Percentiles rank a stretch among this genome's conserved stretches.
Evolutionary conservation across 371 early-diverging fungal genomes (phyloP).

Genomic region (Mortierella sp.): DNA sequence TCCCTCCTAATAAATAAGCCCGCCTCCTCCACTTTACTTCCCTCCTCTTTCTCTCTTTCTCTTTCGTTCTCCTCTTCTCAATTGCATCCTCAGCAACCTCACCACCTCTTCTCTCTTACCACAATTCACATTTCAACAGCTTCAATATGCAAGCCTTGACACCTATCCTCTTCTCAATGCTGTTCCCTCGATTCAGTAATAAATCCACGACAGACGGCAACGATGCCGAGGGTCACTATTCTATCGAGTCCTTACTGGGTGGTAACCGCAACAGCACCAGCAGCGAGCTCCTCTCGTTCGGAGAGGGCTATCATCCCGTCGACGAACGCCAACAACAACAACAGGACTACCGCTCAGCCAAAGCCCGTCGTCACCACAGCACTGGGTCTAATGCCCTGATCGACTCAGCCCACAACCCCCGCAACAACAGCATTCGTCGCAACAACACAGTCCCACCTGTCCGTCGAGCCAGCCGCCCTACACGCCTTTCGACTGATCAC

Average conservation of each 20-base stretch:
- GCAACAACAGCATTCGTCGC: constrained; percentile 5
- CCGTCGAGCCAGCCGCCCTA: constrained; percentile 22
- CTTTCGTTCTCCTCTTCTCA: not conserved
- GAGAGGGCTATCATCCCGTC: constrained; percentile 28
- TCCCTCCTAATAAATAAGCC: constrained; percentile 15
- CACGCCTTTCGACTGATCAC: constrained; percentile 36
- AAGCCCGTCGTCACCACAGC: constrained; percentile 43
- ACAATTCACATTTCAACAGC: not conserved
- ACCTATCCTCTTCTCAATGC: constrained; percentile 52
- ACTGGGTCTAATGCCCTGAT: constrained; percentile 9
- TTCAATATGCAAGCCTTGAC: constrained; percentile 51
- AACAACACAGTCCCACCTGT: constrained; percentile 13
- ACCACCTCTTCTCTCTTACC: not conserved
- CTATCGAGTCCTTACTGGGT: constrained; percentile 18
- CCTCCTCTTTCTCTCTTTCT: not conserved
- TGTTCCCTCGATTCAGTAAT: constrained; percentile 39
- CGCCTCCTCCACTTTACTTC: not conserved
- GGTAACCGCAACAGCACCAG: constrained; percentile 3
- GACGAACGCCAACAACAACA: not conserved
- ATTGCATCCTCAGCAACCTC: not conserved
- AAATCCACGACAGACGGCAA: not conserved
- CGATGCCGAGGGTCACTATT: constrained; percentile 5
- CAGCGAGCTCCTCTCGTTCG: constrained; percentile 18
- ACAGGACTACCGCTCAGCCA: constrained; percentile 12
- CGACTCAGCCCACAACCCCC: constrained; percentile 6